These are phyloP conservation scores for Strigomonas oncopelti DNA, from an alignment of 208 protist species.

Conservation along the genomic window DNA sequence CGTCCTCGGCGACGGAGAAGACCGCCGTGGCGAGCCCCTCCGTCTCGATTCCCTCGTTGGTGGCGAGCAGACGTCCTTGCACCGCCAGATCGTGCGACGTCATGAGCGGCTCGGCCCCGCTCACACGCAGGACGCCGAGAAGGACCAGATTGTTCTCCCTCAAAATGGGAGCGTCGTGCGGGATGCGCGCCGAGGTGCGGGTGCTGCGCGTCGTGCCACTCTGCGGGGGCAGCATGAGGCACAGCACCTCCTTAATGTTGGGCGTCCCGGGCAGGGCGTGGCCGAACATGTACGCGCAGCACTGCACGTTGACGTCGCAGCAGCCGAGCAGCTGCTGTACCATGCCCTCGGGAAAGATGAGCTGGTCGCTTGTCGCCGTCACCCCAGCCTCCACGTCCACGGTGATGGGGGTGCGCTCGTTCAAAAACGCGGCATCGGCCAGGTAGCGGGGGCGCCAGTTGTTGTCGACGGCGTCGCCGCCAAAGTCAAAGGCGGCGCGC, in stretches of 20 bases:
- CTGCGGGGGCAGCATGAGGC: slow-evolving; percentile 84
- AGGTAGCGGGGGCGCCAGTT: slow-evolving; percentile 84
- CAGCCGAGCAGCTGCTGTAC: slow-evolving; percentile 71
- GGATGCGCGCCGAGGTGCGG: slow-evolving; percentile 63
- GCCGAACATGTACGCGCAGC: slow-evolving; percentile 81
- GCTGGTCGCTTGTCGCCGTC: slow-evolving; percentile 74
- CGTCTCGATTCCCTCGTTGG: slow-evolving; percentile 61
- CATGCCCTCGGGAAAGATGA: slow-evolving; percentile 75
- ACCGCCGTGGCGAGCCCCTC: slow-evolving; percentile 36
- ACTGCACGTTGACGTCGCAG: slow-evolving; percentile 84
- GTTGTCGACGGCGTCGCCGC: slow-evolving; percentile 50
- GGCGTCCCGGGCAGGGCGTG: slow-evolving; percentile 78
- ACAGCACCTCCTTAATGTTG: slow-evolving; percentile 85
- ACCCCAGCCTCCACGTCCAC: slow-evolving; percentile 47
- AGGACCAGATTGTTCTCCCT: slow-evolving; percentile 70
- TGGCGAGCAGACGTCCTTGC: slow-evolving; percentile 63
- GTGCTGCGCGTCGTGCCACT: slow-evolving; percentile 59
- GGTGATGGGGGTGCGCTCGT: slow-evolving; percentile 58
- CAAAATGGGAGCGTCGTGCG: slow-evolving; percentile 52
- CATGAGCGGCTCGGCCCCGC: slow-evolving; percentile 57
- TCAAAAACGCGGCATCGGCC: slow-evolving; percentile 69
- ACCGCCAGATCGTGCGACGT: slow-evolving; percentile 80
- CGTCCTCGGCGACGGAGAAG: slow-evolving; percentile 61
- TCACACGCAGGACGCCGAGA: slow-evolving; percentile 71
- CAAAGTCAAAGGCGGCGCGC: slow-evolving; percentile 84